Percentiles rank a stretch among this genome's conserved stretches.
Evolutionary conservation across 1,284 basidiomycete genomes (phyloP).

Genomic region (Malassezia sympodialis): DNA sequence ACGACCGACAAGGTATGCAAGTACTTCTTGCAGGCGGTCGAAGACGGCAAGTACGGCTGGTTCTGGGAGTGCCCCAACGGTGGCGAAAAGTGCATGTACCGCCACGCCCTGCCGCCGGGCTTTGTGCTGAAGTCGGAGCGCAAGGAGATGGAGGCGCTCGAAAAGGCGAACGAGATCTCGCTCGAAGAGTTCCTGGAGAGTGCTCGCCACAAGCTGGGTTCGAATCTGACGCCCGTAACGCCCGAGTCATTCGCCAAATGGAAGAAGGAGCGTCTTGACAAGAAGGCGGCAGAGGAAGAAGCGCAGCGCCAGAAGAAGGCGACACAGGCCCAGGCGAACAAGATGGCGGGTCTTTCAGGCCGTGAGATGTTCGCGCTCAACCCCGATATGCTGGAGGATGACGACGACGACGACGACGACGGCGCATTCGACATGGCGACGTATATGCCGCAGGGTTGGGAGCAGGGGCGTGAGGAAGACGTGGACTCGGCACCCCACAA

Average conservation of each 20-base stretch:
- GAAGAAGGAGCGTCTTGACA: constrained; percentile 59
- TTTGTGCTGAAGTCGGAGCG: constrained; percentile 72
- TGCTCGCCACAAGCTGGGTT: constrained; percentile 65
- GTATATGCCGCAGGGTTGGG: constrained; percentile 39
- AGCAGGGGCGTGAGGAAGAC: constrained; percentile 35
- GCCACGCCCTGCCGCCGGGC: constrained; percentile 87
- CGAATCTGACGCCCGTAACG: constrained; percentile 83
- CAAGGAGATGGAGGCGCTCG: constrained; percentile 57
- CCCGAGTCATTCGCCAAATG: constrained; percentile 81
- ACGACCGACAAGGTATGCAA: constrained; percentile 94
- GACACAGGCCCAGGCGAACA: constrained; percentile 71
- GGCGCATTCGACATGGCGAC: constrained; percentile 35
- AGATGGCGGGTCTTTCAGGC: constrained; percentile 85
- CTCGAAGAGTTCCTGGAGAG: constrained; percentile 97
- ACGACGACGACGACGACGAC: constrained; percentile 58
- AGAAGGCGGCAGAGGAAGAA: constrained; percentile 79
- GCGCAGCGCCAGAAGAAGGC: constrained; percentile 74
- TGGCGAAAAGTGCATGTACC: constrained; percentile 76
- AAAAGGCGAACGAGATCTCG: constrained; percentile 72
- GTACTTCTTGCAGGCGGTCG: constrained; percentile 91
- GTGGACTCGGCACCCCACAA: constrained; percentile 9
- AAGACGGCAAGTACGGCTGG: constrained; percentile 81
- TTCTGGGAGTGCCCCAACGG: constrained; percentile 59
- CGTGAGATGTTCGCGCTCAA: constrained; percentile 87
- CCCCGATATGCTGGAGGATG: constrained; percentile 81